Percentiles rank a stretch among this genome's conserved stretches.
Conservation (phyloP, 2,329 filamentous ascomycete species). For the Colletotrichum sp. region DNA sequence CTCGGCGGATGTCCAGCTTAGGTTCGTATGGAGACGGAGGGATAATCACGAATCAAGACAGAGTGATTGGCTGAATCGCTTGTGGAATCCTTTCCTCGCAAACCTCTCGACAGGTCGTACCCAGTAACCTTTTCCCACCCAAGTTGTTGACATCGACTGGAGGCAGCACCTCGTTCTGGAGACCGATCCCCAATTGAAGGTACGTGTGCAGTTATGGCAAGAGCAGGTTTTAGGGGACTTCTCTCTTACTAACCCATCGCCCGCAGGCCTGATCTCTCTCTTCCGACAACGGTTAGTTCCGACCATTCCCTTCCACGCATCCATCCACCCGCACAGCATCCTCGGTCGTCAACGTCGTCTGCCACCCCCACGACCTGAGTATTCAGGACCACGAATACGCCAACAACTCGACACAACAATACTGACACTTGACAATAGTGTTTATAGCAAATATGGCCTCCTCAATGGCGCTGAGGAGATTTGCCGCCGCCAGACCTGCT, state of each 20-base stretch:
- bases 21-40: neutral
- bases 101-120: neutral
- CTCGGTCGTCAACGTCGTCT: neutral
- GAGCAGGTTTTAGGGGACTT: neutral
- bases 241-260: neutral
- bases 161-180: slow-evolving; percentile 18
- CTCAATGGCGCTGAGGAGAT: slow-evolving; percentile 68
- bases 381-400: neutral
- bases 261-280: neutral
- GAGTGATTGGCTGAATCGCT: neutral
- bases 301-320: neutral
- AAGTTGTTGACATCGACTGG: slow-evolving; percentile 7
- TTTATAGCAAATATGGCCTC: slow-evolving; percentile 55
- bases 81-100: neutral
- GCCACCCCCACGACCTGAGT: neutral
- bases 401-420: neutral
- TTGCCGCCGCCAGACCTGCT: slow-evolving; percentile 59
- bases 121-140: slow-evolving; percentile 1
- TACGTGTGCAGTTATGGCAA: neutral
- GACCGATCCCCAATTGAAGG: slow-evolving; percentile 6
- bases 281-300: slow-evolving; percentile 10
- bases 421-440: neutral
- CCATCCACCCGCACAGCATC: neutral
- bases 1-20: neutral
- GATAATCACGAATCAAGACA: neutral